Conservation (phyloP, 192 early-diverging fungal genomes). For the Podila clonocystis region DNA sequence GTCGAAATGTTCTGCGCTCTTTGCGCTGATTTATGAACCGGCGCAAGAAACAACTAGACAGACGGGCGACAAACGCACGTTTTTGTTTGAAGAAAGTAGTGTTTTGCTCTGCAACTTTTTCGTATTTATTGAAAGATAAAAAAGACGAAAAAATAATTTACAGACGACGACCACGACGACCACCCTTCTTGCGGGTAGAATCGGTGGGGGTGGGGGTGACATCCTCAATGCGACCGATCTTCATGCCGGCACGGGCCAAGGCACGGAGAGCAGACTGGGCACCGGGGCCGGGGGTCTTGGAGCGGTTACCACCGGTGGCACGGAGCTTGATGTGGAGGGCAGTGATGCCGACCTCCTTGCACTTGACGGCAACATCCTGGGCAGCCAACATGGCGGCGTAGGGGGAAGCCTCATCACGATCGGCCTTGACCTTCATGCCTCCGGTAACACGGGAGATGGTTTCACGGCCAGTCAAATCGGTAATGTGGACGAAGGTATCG, state of each 20-base stretch:
- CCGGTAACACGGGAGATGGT: slow-evolving; percentile 99
- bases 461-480: slow-evolving; percentile 99
- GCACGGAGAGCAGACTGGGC: slow-evolving; percentile 98
- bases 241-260: slow-evolving; percentile 98
- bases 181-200: slow-evolving; percentile 98
- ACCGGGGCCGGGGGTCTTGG: slow-evolving; percentile 98
- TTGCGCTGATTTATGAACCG: too few relatives aligned
- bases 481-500: slow-evolving; percentile 99
- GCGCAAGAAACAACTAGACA: too few relatives aligned
- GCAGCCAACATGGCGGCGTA: slow-evolving; percentile 99
- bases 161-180: slow-evolving; percentile 99
- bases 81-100: too few relatives aligned
- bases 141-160: slow-evolving; percentile 54
- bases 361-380: slow-evolving; percentile 98
- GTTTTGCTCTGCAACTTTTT: too few relatives aligned
- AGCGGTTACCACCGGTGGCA: slow-evolving; percentile 98
- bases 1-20: too few relatives aligned
- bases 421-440: slow-evolving; percentile 99
- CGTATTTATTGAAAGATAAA: neutral
- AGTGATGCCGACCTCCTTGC: slow-evolving; percentile 99
- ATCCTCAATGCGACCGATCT: slow-evolving; percentile 92
- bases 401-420: slow-evolving; percentile 99
- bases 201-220: slow-evolving; percentile 99
- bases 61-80: too few relatives aligned
- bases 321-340: slow-evolving; percentile 99